Conservation (phyloP, 78 protist genomes). For the Polysphondylium violaceum region DNA sequence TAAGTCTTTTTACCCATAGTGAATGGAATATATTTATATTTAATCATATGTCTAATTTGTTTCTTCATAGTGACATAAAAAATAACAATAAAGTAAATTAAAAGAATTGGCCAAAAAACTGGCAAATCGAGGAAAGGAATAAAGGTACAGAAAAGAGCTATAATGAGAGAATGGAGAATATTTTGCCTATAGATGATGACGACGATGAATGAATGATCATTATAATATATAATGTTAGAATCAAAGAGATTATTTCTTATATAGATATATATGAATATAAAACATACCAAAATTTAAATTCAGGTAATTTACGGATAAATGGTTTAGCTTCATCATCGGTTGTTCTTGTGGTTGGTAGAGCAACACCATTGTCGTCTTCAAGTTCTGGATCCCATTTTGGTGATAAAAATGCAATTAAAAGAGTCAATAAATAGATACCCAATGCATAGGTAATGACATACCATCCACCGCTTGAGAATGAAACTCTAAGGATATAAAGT, state of each 20-base stretch:
- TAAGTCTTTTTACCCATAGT: conserved; percentile 82
- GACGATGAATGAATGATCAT: background rate
- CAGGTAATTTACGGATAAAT: conserved; percentile 93
- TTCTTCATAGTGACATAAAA: conserved; percentile 86
- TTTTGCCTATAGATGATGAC: conserved; percentile 60
- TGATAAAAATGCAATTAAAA: conserved; percentile 90
- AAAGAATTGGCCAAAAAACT: conserved; percentile 97
- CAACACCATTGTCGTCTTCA: conserved; percentile 59
- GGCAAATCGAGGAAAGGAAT: conserved; percentile 92
- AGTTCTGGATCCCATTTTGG: conserved; percentile 93
- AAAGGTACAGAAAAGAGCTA: conserved; percentile 81
- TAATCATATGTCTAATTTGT: conserved; percentile 95
- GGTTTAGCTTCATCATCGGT: conserved; percentile 94
- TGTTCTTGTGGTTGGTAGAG: conserved; percentile 84
- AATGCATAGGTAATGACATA: conserved; percentile 95
- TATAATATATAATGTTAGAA: background rate
- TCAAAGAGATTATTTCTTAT: background rate
- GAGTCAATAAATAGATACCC: conserved; percentile 94
- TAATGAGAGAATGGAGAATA: conserved; percentile 65
- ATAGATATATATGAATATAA: background rate
- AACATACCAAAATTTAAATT: conserved; percentile 94
- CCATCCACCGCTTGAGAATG: conserved; percentile 78
- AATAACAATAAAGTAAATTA: conserved; percentile 92
- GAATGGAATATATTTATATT: conserved; percentile 93
- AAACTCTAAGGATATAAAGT: conserved; percentile 52